Conservation (phyloP, 1,284 basidiomycete species). For the Afroboletus lepidellus region DNA sequence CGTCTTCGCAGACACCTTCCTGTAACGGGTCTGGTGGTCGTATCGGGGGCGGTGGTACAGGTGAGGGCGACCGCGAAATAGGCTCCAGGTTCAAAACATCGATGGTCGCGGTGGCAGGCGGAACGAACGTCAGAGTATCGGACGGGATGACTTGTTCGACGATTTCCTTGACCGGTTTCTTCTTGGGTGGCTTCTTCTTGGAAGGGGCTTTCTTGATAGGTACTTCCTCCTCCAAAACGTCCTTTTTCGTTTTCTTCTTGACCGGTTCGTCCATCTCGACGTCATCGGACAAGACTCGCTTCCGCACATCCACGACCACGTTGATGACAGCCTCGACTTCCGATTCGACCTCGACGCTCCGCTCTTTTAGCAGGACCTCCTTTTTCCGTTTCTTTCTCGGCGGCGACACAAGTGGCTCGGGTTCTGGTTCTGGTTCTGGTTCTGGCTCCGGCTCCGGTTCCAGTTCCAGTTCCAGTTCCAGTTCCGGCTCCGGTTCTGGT, state of each 20-base stretch:
- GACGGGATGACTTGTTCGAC: constrained; percentile 54
- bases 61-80: constrained; percentile 46
- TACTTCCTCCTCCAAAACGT: constrained; percentile 30
- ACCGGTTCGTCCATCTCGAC: constrained; percentile 41
- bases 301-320: constrained; percentile 29
- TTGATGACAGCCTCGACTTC: constrained; percentile 40
- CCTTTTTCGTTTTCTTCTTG: constrained; percentile 36
- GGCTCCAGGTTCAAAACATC: constrained; percentile 45
- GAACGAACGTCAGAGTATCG: constrained; percentile 48
- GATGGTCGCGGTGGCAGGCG: constrained; percentile 50
- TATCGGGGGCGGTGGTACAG: constrained; percentile 42
- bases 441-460: constrained; percentile 31
- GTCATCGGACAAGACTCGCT: constrained; percentile 35
- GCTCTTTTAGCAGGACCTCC: constrained; percentile 32
- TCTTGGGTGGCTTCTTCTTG: constrained; percentile 36
- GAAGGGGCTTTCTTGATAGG: constrained; percentile 38
- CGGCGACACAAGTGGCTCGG: constrained; percentile 36
- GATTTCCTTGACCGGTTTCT: constrained; percentile 33
- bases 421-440: constrained; percentile 37
- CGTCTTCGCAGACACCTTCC: constrained; percentile 73
- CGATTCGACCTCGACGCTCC: constrained; percentile 42
- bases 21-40: constrained; percentile 58
- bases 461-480: constrained; percentile 38
- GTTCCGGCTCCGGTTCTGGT: too few relatives aligned
- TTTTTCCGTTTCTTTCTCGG: constrained; percentile 49